phyloP scores from a whole-genome alignment of 345 rosid genomes.

The Eucalyptus viminalis region DNA sequence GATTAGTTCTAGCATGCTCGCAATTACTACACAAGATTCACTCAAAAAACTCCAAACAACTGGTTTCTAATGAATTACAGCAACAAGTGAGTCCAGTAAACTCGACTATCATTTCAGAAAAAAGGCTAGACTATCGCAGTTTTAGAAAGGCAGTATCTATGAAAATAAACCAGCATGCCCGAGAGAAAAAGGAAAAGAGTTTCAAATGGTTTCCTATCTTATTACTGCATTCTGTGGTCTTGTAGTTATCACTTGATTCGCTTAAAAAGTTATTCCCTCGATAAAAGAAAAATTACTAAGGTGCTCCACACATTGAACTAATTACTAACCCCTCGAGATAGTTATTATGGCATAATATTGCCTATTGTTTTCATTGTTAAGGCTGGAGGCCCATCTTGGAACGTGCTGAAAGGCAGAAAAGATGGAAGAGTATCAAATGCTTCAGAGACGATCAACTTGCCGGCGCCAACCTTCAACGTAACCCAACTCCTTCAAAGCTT shows the following conservation, averaged over 20 bases:
- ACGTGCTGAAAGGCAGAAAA: slow-evolving; percentile 63
- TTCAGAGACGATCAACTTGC: slow-evolving; percentile 48
- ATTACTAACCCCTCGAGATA: not conserved
- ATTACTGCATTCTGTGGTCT: not conserved
- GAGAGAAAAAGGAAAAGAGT: not conserved
- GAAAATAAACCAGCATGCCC: not conserved
- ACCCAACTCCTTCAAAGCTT: slow-evolving; percentile 67
- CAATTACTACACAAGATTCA: not conserved
- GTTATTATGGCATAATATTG: not conserved
- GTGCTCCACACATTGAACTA: not conserved
- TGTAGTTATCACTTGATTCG: not conserved
- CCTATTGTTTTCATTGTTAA: not conserved
- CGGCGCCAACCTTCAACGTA: slow-evolving; percentile 61
- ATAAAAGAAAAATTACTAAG: not conserved
- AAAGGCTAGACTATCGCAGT: not conserved
- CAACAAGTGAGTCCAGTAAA: not conserved
- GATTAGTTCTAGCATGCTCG: not conserved
- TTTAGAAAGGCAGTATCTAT: not conserved
- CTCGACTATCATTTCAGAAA: not conserved
- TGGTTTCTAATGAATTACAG: not conserved
- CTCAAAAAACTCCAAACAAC: not conserved
- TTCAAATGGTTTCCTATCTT: not conserved
- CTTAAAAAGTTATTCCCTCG: not conserved
- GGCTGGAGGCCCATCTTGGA: slow-evolving; percentile 78
- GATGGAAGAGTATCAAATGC: slow-evolving; percentile 68